Base-by-base conservation (phyloP, 2,329 filamentous ascomycete species). In the Byssochlamys sp. region DNA sequence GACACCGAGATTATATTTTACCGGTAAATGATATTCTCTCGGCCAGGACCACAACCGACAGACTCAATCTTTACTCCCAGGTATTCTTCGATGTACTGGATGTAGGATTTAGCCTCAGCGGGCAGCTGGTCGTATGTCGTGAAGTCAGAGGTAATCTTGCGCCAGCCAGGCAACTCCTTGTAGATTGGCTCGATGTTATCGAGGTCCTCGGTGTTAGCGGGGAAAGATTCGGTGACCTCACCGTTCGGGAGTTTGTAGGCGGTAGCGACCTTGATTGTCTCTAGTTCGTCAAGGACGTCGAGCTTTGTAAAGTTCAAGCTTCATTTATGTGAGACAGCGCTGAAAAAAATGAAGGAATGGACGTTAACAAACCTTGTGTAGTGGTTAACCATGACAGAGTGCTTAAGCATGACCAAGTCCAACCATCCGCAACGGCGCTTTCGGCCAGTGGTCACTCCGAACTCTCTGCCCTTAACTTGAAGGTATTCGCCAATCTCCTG, bases 351-450 rank as follows among this genome's bases (percentile, higher is more conserved):
- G 9, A 14, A 19, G n/a, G 39, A 19, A n/a, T 6, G 9, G 39
- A 9, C 19, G n/a, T 7, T 9, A 24, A 45, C 39, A 1, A 45
- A 45, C 39, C 39, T 31, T 14, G 78, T 79, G 69, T 79, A 80
- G 69, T 78, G 75, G 71, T 79, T 80, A 62, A 80, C 72, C 11
- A 80, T 73, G 29, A 82, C 80, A 67, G 81, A 84, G 76, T 84
- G 84, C 66, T 83, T 82, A 63, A 83, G 75, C 14, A 86, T 76
- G n/a, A 86, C 83, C 48, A 86, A 76, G 67, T 86, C 84, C 62
- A 86, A 78, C 83, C 83, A 86, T 55, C 84, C 84, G 63, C 84
- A 86, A 60, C 84, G 81, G 39, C 84, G 79, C 64, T 78, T 80
- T 53, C 84, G 80, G 55, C 84, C 84, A 4, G 84, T 86, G 2